A percentile compares a stretch with the other conserved stretches of the same genome.
These are phyloP conservation scores for Clonostachys chloroleuca DNA, from an alignment of 2,329 filamentous ascomycete species.

Conservation along the genomic window DNA sequence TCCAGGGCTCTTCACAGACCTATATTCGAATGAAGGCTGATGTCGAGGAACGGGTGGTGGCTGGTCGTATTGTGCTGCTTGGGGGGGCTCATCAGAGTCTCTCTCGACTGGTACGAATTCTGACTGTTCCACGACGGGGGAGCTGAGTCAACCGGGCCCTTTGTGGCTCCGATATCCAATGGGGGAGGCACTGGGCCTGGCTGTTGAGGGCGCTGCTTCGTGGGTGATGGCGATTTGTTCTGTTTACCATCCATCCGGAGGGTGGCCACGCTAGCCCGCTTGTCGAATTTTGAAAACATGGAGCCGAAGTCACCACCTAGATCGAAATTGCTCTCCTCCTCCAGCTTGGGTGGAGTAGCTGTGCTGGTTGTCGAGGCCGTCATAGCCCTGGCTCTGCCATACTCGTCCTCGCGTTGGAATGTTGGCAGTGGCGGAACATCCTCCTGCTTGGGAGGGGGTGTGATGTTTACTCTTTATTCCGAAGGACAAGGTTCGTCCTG, in stretches of 20 bases:
- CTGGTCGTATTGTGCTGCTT: slow-evolving; percentile 23
- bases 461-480: slow-evolving; percentile 48
- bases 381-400: slow-evolving; percentile 39
- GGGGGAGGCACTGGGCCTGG: slow-evolving; percentile 38
- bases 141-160: slow-evolving; percentile 35
- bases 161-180: slow-evolving; percentile 28
- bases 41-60: slow-evolving; percentile 36
- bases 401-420: slow-evolving; percentile 21
- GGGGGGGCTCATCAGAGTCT: slow-evolving; percentile 36
- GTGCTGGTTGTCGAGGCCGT: slow-evolving; percentile 51
- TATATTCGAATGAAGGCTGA: slow-evolving; percentile 18
- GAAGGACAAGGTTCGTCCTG: slow-evolving; percentile 56
- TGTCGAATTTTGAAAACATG: slow-evolving; percentile 52
- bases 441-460: slow-evolving; percentile 20
- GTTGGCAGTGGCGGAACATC: slow-evolving; percentile 29
- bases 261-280: slow-evolving; percentile 46
- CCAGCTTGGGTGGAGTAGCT: slow-evolving; percentile 43
- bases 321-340: slow-evolving; percentile 39
- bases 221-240: slow-evolving; percentile 20
- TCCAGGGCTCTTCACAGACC: slow-evolving; percentile 23
- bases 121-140: slow-evolving; percentile 48
- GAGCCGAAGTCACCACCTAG: slow-evolving; percentile 54
- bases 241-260: slow-evolving; percentile 29
- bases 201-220: slow-evolving; percentile 39
- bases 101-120: slow-evolving; percentile 30